Conservation (phyloP, 352 stramenopile species). For the Thraustotheca clavata region DNA sequence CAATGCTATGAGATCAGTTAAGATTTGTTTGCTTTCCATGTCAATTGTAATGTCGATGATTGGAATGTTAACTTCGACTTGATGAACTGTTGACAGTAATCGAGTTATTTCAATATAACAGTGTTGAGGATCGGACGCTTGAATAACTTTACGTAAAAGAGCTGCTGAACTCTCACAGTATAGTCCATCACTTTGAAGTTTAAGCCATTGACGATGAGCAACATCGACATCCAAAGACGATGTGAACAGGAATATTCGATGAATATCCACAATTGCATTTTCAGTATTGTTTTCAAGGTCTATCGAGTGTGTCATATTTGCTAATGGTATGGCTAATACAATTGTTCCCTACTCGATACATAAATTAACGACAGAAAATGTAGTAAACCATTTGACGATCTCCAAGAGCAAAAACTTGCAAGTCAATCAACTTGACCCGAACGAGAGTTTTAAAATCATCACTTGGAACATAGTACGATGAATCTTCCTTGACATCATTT, state of each 20-base stretch:
- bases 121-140: background rate
- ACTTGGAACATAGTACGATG: background rate
- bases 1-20: background rate
- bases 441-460: conserved; percentile 2
- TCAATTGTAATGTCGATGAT: conserved; percentile 5
- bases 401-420: conserved; percentile 71
- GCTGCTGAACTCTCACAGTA: conserved; percentile 4
- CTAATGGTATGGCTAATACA: conserved; percentile 50
- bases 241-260: conserved; percentile 29
- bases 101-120: conserved; percentile 9
- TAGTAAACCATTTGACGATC: conserved; percentile 38
- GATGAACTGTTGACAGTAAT: background rate
- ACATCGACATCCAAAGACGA: conserved; percentile 19
- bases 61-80: conserved; percentile 10
- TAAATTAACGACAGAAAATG: background rate
- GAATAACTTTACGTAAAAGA: conserved; percentile 3
- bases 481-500: background rate
- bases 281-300: conserved; percentile 43
- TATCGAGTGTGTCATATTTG: conserved; percentile 44
- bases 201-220: conserved; percentile 10
- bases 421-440: conserved; percentile 59
- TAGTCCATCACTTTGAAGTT: background rate
- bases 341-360: conserved; percentile 36
- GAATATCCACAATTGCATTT: conserved; percentile 47
- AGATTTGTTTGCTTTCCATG: conserved; percentile 14